A percentile compares a stretch with the other conserved stretches of the same genome.
Conservation (phyloP, 805 yeast genomes). For the Saccharomycopsis microspora region DNA sequence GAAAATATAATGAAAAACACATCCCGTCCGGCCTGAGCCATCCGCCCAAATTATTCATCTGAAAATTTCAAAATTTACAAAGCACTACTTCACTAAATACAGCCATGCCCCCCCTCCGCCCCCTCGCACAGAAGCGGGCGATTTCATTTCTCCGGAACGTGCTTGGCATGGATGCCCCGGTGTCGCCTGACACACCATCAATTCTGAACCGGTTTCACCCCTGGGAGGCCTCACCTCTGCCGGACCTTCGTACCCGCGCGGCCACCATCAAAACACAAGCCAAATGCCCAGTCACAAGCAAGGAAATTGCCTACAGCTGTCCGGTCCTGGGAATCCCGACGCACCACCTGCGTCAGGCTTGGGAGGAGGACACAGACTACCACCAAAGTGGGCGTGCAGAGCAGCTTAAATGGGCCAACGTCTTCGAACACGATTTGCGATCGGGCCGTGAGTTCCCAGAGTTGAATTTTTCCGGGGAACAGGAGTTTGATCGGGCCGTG, state of each 20-base stretch:
- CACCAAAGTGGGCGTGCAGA: slow-evolving; percentile 60
- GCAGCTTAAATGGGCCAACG: slow-evolving; percentile 72
- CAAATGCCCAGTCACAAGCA: slow-evolving; percentile 79
- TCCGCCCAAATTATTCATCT: too few relatives aligned
- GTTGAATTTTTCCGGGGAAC: slow-evolving; percentile 81
- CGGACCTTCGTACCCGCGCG: slow-evolving; percentile 82
- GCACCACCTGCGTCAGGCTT: slow-evolving; percentile 81
- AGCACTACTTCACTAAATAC: too few relatives aligned
- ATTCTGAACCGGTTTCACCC: slow-evolving; percentile 64
- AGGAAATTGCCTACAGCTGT: slow-evolving; percentile 75
- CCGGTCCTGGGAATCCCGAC: slow-evolving; percentile 96
- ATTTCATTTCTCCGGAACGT: slow-evolving; percentile 30
- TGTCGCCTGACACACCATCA: slow-evolving; percentile 57
- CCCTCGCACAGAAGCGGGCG: background rate
- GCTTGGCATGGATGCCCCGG: slow-evolving; percentile 50
- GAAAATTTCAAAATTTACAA: too few relatives aligned
- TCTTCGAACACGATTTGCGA: slow-evolving; percentile 89
- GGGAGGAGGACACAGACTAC: slow-evolving; percentile 71
- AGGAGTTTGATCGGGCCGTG: slow-evolving; percentile 61
- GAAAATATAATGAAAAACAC: too few relatives aligned
- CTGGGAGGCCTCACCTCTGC: slow-evolving; percentile 90
- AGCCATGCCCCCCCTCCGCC: too few relatives aligned
- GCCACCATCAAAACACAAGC: slow-evolving; percentile 83
- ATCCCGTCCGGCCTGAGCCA: too few relatives aligned
- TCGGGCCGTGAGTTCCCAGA: slow-evolving; percentile 93